phyloP scores from a whole-genome alignment of 2,329 filamentous ascomycete species.

The Amylocarpus encephaloides region DNA sequence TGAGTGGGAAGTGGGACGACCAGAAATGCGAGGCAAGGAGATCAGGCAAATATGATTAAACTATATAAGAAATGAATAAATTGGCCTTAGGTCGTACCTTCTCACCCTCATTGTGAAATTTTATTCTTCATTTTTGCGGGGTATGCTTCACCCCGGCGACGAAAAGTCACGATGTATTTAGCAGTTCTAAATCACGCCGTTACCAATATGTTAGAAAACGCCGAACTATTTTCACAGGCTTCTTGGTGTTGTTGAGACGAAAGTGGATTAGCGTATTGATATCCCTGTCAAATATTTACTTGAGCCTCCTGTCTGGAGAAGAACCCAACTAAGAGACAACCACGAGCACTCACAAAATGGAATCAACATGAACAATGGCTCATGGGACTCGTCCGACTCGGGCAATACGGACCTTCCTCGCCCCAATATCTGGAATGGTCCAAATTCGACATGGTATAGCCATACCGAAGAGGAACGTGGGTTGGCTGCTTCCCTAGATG shows the following conservation, averaged over 20 bases:
- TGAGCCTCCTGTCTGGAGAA: too few relatives aligned
- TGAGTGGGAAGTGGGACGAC: slow-evolving; percentile 88
- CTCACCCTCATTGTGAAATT: too few relatives aligned
- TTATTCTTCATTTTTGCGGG: too few relatives aligned
- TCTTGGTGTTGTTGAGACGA: background rate
- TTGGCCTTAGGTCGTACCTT: too few relatives aligned
- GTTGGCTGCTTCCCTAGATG: slow-evolving; percentile 56
- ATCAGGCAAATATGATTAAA: slow-evolving; percentile 39
- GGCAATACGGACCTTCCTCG: slow-evolving; percentile 35
- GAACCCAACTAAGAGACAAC: too few relatives aligned
- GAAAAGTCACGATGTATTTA: too few relatives aligned
- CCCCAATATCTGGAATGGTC: slow-evolving; percentile 68
- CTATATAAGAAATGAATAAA: background rate
- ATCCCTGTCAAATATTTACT: too few relatives aligned
- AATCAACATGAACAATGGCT: slow-evolving; percentile 18
- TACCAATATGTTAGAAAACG: too few relatives aligned
- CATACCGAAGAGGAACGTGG: slow-evolving; percentile 57
- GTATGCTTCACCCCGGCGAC: too few relatives aligned
- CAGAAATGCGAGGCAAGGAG: slow-evolving; percentile 84
- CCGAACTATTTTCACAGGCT: background rate
- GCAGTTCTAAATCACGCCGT: too few relatives aligned
- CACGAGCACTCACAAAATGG: background rate
- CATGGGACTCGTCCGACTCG: slow-evolving; percentile 38
- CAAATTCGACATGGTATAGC: slow-evolving; percentile 58
- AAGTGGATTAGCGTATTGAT: background rate